phyloP scores from a whole-genome alignment of 805 yeast genomes.

The Yamadazyma laniorum region DNA sequence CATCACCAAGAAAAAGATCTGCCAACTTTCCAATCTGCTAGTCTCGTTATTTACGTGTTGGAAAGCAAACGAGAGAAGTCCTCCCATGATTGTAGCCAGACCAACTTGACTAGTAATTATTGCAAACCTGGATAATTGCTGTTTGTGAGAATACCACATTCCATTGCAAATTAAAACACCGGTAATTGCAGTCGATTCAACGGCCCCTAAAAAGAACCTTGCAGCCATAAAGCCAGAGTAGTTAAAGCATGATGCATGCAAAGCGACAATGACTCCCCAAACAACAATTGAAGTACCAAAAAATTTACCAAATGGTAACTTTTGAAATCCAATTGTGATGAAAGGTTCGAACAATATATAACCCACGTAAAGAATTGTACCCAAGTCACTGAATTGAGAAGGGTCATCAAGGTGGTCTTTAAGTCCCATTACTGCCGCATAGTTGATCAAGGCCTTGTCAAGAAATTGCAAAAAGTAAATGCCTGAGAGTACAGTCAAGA shows the following conservation, averaged over 20 bases:
- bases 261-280: conserved; percentile 55
- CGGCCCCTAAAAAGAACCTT: conserved; percentile 51
- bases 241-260: conserved; percentile 51
- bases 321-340: conserved; percentile 42
- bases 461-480: conserved; percentile 57
- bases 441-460: conserved; percentile 58
- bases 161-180: conserved; percentile 57
- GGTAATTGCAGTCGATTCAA: conserved; percentile 56
- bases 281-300: conserved; percentile 44
- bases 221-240: conserved; percentile 57
- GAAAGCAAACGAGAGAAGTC: conserved; percentile 47
- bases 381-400: conserved; percentile 49
- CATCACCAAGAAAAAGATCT: conserved; percentile 55
- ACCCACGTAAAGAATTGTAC: conserved; percentile 53
- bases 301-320: conserved; percentile 52
- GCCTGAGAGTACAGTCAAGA: conserved; percentile 50
- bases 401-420: conserved; percentile 44
- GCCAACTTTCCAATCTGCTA: conserved; percentile 51
- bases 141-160: conserved; percentile 58
- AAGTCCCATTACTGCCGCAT: conserved; percentile 67
- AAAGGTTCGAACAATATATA: conserved; percentile 55
- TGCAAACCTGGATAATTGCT: conserved; percentile 53
- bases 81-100: conserved; percentile 50
- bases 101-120: conserved; percentile 61
- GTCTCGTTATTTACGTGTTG: conserved; percentile 43